A percentile compares a stretch with the other conserved stretches of the same genome.
Conservation (phyloP, 768 basidiomycete species). For the Dioszegia crocea region DNA sequence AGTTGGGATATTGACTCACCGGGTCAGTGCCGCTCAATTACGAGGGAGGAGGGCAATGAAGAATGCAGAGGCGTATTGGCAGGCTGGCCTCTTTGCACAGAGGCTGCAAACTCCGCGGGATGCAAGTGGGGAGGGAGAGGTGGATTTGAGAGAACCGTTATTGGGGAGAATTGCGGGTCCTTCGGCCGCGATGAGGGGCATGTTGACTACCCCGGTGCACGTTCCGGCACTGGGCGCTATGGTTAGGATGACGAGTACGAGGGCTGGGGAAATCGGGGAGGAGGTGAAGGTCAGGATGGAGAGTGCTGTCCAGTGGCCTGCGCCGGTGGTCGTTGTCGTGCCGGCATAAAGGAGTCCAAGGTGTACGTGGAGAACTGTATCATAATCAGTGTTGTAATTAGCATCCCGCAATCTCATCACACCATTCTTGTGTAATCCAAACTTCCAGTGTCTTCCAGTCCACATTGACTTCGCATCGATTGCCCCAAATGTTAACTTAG, state of each 20-base stretch:
- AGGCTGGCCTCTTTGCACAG: slow-evolving; percentile 8
- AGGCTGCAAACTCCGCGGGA: neutral
- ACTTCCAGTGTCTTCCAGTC: too few species aligned
- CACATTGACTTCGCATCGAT: too few species aligned
- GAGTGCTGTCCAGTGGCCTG: slow-evolving; percentile 20
- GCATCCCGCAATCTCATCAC: neutral
- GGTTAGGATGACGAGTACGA: slow-evolving; percentile 1
- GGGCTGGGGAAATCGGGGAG: slow-evolving; percentile 14
- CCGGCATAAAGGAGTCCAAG: too few species aligned
- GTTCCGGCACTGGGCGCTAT: slow-evolving; percentile 13
- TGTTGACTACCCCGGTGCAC: slow-evolving; percentile 11
- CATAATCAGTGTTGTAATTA: neutral
- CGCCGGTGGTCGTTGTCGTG: slow-evolving; percentile 8
- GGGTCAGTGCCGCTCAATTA: slow-evolving; percentile 13
- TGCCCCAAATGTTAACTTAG: too few species aligned
- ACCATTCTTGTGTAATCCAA: too few species aligned
- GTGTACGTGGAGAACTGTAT: too few species aligned
- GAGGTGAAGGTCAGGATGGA: slow-evolving; percentile 23
- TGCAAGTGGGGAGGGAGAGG: slow-evolving; percentile 4
- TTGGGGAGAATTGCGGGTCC: slow-evolving; percentile 9
- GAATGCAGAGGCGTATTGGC: slow-evolving; percentile 25
- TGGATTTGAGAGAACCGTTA: slow-evolving; percentile 16
- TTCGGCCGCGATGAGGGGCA: neutral
- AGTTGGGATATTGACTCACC: slow-evolving; percentile 8
- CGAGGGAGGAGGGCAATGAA: slow-evolving; percentile 11